A percentile compares a stretch with the other conserved stretches of the same genome.
Conservation (phyloP, 2,329 filamentous ascomycete species). For the Stachybotrys elegans region DNA sequence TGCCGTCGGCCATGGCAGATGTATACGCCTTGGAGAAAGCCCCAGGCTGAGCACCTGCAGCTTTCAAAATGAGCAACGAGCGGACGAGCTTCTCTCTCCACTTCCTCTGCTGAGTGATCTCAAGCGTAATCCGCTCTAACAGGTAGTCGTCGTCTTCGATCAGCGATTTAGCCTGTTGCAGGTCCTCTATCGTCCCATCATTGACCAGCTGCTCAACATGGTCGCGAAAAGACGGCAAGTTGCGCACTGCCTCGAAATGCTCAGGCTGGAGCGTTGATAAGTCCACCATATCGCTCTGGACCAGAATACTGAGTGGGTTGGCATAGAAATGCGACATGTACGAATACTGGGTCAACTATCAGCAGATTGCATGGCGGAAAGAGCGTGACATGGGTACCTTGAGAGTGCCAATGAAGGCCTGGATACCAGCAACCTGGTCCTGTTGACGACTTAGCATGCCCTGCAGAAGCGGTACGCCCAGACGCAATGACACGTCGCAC, state of each 20-base stretch:
- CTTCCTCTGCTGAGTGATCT: constrained; percentile 26
- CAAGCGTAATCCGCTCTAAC: constrained; percentile 31
- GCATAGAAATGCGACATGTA: constrained; percentile 86
- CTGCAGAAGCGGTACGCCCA: constrained; percentile 60
- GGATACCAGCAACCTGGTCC: constrained; percentile 72
- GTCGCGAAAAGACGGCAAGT: constrained; percentile 62
- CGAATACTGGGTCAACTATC: constrained; percentile 52
- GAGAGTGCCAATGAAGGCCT: constrained; percentile 64
- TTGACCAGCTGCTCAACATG: constrained; percentile 44
- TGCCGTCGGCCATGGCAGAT: constrained; percentile 52
- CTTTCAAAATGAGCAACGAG: constrained; percentile 40
- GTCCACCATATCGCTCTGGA: constrained; percentile 27
- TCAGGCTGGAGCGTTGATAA: constrained; percentile 44
- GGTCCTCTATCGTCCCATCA: constrained; percentile 32
- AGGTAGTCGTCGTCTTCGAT: constrained; percentile 58
- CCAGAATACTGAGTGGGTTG: constrained; percentile 65
- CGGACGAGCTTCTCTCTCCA: constrained; percentile 41
- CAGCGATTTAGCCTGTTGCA: constrained; percentile 39
- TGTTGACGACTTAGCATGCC: constrained; percentile 66
- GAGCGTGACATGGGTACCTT: constrained; percentile 42
- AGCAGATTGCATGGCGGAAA: background rate
- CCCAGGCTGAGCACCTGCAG: constrained; percentile 27
- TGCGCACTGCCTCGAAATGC: constrained; percentile 63
- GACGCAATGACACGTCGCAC: constrained; percentile 48
- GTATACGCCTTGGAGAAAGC: constrained; percentile 56